Evolutionary conservation across 192 early-diverging fungal genomes (phyloP), one percentile per base, ranked within the genome.

Genomic region (Coemansia sp.): DNA sequence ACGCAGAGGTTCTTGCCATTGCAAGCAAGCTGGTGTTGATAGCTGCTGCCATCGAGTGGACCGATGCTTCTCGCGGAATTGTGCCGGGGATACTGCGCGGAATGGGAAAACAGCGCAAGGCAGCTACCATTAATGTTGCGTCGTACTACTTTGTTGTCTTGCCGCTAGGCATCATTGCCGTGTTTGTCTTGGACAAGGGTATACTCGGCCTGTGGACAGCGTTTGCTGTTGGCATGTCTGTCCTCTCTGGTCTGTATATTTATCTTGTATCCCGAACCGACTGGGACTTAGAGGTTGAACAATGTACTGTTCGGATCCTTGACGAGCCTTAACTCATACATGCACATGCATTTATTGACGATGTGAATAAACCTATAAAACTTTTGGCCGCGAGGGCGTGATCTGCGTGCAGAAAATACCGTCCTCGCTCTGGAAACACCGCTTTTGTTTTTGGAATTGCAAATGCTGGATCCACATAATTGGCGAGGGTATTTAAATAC

Each of bases 41-140:
- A 15, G 63, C 59, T 10, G 67, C 58, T 1, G 31, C 65, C 20
- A 64, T 64, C 21, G 70, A 79, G 26, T 66, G 67, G 60, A 57
- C 67, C 3, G 73, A 90, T 64, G 79, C 81, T 6, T 59, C 81
- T 0, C 77, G 82, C 5, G 81, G 75, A 38, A 80, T 87, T 21
- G 74, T 82, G 5, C 84, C 84, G 11, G 82, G 81, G 8, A 71
- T 80, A 15, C 35, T 83, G 42, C 78, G 82, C 11, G 82, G 79
- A 20, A 60, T 81, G 57, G 82, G 82, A 9, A 57, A 67, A 8
- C 82, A 83, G 36, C 62, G 63, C 12, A 44, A 53, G 29, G 81
- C 74, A 1, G 82, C 82, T 15, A 17, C 54, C 10, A 74, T 82
- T 29, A 82, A 75, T 28, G 17, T 83, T 43, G 43, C 67, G 12